Conservation (phyloP, 2,329 filamentous ascomycete species). For the Botrytis paeoniae region DNA sequence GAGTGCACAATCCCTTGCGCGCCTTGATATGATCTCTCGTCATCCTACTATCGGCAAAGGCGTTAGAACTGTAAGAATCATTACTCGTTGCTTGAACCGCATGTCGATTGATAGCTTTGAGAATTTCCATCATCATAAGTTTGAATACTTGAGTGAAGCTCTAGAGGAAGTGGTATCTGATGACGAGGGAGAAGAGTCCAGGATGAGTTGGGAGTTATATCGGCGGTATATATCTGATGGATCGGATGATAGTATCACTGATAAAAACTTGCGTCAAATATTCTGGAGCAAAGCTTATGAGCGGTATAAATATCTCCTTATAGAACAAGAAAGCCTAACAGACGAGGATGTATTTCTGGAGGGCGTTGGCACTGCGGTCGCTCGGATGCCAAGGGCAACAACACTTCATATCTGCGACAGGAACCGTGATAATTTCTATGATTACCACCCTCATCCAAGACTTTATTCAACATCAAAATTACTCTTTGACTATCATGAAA, state of each 20-base stretch:
- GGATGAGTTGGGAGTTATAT: background rate
- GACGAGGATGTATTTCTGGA: background rate
- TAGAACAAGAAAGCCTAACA: background rate
- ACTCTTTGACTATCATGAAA: background rate
- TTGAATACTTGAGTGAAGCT: background rate
- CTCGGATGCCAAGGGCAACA: background rate
- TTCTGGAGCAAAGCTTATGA: background rate
- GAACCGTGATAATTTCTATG: background rate
- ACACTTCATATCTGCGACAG: background rate
- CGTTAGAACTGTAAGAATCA: background rate
- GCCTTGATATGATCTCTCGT: background rate
- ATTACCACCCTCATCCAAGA: background rate
- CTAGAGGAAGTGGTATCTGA: background rate
- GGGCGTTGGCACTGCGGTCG: background rate
- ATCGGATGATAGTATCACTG: background rate
- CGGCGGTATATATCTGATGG: background rate
- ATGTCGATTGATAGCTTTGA: background rate
- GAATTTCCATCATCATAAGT: background rate
- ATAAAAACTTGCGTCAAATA: background rate
- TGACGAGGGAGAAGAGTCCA: background rate
- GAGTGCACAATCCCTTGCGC: background rate
- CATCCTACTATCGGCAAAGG: background rate
- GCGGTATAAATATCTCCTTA: background rate
- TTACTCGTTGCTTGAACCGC: background rate
- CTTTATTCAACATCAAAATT: background rate